Conservation (phyloP, 169 alveolate species). For the Babesia ovis region DNA sequence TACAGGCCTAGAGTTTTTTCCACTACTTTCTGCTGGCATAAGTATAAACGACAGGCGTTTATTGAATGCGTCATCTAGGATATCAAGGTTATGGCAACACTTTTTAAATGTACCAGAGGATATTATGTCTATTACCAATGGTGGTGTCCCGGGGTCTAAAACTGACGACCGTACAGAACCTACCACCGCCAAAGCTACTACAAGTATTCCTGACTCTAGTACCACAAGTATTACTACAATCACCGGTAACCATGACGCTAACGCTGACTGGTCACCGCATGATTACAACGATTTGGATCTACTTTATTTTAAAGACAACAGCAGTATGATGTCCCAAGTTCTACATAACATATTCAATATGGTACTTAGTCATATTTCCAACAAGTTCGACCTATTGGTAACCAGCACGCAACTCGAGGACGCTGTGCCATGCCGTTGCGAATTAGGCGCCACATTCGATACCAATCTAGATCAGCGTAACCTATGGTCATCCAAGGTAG, state of each 20-base stretch:
- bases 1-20: slow-evolving; percentile 1
- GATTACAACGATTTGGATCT: slow-evolving; percentile 2
- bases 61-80: too few species aligned
- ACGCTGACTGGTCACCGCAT: too few species aligned
- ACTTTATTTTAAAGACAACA: neutral
- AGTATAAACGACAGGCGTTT: neutral
- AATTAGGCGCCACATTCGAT: neutral
- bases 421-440: slow-evolving; percentile 27
- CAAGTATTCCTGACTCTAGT: too few species aligned
- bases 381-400: neutral
- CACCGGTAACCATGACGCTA: too few species aligned
- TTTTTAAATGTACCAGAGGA: neutral
- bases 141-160: neutral
- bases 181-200: too few species aligned
- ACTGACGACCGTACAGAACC: too few species aligned
- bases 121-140: neutral
- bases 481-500: neutral
- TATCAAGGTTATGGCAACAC: neutral
- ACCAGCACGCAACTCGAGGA: neutral
- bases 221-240: too few species aligned
- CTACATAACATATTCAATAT: neutral
- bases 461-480: neutral
- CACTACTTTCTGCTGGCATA: slow-evolving; percentile 1
- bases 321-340: neutral
- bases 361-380: neutral